Percentiles rank a stretch among this genome's conserved stretches.
phyloP scores from a whole-genome alignment of 225 moss, liverwort and hornwort species.

The Sphagnum tenellum region DNA sequence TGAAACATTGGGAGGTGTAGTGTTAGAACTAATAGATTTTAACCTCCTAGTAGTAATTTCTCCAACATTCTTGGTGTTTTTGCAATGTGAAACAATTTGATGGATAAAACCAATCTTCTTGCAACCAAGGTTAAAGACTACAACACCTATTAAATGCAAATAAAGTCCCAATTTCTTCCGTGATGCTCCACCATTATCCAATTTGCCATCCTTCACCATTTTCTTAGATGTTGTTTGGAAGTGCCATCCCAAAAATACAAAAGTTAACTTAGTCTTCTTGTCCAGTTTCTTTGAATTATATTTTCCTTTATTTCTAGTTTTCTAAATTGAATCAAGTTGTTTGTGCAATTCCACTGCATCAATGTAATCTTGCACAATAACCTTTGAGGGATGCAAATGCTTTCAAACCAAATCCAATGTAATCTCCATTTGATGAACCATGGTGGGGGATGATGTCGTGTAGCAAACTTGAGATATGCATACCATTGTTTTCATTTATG shows the following conservation, averaged over 20 bases:
- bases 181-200: neutral
- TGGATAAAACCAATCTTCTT: neutral
- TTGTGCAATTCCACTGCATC: conserved; percentile 33
- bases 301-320: conserved; percentile 8
- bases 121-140: neutral
- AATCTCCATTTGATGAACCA: conserved; percentile 31
- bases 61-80: too few relatives aligned
- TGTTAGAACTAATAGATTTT: too few relatives aligned
- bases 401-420: conserved; percentile 27
- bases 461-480: neutral
- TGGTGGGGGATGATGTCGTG: conserved; percentile 19
- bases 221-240: too few relatives aligned
- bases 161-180: neutral
- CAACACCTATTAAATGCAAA: neutral
- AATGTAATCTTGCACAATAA: conserved; percentile 29
- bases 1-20: too few relatives aligned
- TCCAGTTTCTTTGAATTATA: conserved; percentile 11
- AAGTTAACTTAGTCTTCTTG: conserved; percentile 16
- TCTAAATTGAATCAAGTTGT: conserved; percentile 1
- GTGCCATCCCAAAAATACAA: conserved; percentile 17
- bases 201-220: conserved; percentile 7
- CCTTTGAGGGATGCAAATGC: conserved; percentile 21
- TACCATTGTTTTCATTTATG: conserved; percentile 10
- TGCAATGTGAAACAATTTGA: neutral
- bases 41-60: too few relatives aligned